phyloP scores from a whole-genome alignment of 108 stramenopile species.

The Nitzschia sp. region DNA sequence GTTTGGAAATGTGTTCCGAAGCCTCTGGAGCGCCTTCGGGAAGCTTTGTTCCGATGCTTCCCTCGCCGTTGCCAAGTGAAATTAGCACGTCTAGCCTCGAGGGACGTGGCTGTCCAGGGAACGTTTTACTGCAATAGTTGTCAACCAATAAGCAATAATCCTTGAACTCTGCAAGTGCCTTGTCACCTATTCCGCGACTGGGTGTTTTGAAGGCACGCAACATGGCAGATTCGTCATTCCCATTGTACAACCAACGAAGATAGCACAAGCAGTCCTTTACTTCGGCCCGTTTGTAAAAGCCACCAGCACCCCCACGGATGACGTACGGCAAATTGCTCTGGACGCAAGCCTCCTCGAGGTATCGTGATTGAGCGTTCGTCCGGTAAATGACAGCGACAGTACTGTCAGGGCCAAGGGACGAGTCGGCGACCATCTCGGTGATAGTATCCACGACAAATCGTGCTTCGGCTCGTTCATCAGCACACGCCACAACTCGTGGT shows the following conservation, averaged over 20 bases:
- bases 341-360: slow-evolving; percentile 90
- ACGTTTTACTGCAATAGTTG: slow-evolving; percentile 19
- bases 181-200: slow-evolving; percentile 70
- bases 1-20: slow-evolving; percentile 49
- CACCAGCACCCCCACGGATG: slow-evolving; percentile 68
- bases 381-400: slow-evolving; percentile 86
- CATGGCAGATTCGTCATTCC: slow-evolving; percentile 70
- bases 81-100: slow-evolving; percentile 70
- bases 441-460: slow-evolving; percentile 70
- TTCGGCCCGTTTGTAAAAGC: slow-evolving; percentile 80
- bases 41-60: not conserved
- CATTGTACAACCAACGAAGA: slow-evolving; percentile 70
- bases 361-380: slow-evolving; percentile 89
- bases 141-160: slow-evolving; percentile 61
- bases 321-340: slow-evolving; percentile 70
- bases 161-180: slow-evolving; percentile 56
- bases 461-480: slow-evolving; percentile 72
- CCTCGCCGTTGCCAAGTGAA: slow-evolving; percentile 39
- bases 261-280: slow-evolving; percentile 82
- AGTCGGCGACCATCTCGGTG: slow-evolving; percentile 52
- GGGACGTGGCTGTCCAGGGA: slow-evolving; percentile 28
- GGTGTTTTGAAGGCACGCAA: slow-evolving; percentile 74
- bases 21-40: slow-evolving; percentile 24
- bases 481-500: slow-evolving; percentile 70
- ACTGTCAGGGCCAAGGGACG: slow-evolving; percentile 36